phyloP scores from a whole-genome alignment of 306 rosid species.

The Cicer yamashitae region DNA sequence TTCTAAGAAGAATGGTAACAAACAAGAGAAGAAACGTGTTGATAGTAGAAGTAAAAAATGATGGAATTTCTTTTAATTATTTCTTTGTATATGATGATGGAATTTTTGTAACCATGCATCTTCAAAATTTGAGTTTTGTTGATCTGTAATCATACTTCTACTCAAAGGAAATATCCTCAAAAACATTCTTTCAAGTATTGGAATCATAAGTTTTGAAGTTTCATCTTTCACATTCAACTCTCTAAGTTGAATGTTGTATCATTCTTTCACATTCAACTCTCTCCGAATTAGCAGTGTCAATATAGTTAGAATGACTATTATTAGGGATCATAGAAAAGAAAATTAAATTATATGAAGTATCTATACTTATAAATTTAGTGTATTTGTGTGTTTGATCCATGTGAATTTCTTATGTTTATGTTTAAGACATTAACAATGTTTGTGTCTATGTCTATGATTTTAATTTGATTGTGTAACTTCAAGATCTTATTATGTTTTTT shows the following conservation, averaged over 20 bases:
- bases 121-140: conserved; percentile 43
- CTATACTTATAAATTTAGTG: background rate
- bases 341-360: background rate
- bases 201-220: conserved; percentile 8
- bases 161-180: conserved; percentile 30
- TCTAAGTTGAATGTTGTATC: conserved; percentile 29
- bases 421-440: background rate
- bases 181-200: conserved; percentile 42
- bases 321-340: background rate
- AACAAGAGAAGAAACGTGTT: conserved; percentile 66
- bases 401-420: background rate
- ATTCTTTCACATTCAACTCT: background rate
- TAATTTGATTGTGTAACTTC: conserved; percentile 15
- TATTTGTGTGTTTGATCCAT: background rate
- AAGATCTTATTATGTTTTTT: background rate
- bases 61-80: conserved; percentile 23
- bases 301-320: no score
- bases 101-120: conserved; percentile 48
- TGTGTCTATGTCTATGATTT: background rate
- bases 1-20: conserved; percentile 56
- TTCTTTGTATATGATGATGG: conserved; percentile 43
- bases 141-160: conserved; percentile 42
- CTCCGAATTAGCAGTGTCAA: background rate
- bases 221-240: conserved; percentile 14
- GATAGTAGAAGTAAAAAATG: conserved; percentile 61